A percentile compares a stretch with the other conserved stretches of the same genome.
Conservation (phyloP, 179 eudicot genomes). For the Beta macrorhiza region DNA sequence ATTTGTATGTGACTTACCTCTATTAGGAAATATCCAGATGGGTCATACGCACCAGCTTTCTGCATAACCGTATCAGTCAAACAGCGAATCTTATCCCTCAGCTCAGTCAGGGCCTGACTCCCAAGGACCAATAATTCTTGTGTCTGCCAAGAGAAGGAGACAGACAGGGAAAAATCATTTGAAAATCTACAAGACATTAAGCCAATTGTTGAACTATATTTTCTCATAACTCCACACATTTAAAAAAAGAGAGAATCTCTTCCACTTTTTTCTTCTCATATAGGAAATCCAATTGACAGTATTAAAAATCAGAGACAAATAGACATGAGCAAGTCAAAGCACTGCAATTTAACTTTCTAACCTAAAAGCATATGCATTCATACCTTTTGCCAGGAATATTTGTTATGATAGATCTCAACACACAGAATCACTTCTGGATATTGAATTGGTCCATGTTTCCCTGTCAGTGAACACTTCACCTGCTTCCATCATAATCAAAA, state of each 20-base stretch:
- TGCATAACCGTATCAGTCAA: constrained; percentile 73
- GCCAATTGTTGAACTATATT: neutral
- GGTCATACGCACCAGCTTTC: constrained; percentile 57
- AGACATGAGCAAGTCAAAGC: neutral
- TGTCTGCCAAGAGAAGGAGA: constrained; percentile 38
- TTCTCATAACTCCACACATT: neutral
- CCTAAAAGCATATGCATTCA: neutral
- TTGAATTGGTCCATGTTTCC: constrained; percentile 45
- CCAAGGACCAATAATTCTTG: constrained; percentile 86
- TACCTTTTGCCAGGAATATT: constrained; percentile 50
- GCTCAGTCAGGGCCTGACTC: constrained; percentile 63
- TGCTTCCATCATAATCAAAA: constrained; percentile 19
- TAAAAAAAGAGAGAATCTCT: too few species aligned
- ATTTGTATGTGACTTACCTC: constrained; percentile 43
- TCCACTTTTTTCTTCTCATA: neutral
- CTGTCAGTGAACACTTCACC: constrained; percentile 48
- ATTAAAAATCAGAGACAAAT: neutral
- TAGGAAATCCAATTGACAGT: neutral
- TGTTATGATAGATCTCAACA: constrained; percentile 67
- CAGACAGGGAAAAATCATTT: neutral
- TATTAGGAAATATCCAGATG: constrained; percentile 88
- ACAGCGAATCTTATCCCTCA: constrained; percentile 76
- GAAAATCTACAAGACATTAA: neutral
- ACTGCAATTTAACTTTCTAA: neutral
- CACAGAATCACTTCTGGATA: constrained; percentile 67